Base-by-base conservation (phyloP, 257 asterid genomes). In the Dorcoceras hygrometricum region DNA sequence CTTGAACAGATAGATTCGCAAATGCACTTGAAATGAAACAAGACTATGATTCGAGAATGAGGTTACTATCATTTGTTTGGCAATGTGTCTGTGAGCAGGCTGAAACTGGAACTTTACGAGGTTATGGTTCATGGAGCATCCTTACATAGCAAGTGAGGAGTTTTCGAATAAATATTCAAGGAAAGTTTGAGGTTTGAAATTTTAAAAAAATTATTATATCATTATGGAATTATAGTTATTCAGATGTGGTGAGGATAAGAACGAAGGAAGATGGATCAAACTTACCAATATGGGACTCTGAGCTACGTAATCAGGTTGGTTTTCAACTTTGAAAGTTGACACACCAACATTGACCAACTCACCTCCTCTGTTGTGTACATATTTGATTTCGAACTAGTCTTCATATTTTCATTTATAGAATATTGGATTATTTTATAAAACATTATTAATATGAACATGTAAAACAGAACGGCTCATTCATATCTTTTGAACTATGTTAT, bases 251-350 rank as follows among this genome's bases (percentile, higher is more conserved):
- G 50, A 39, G 50, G 50, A 39, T 39, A 39, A 39, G 50, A 39
- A 39, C 50, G 72, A 19, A 65, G 57, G 73, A 53, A 60, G 62
- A 36, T 69, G 79, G 28, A 59, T 14, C 18, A 19, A n/a, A 23
- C 32, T 26, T 19, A 57, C 29, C 8, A n/a, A 82, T 62, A 43
- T 23, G 59, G 68, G 36, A 26, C 31, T 43, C 59, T 9, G 46
- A 34, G 6, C 16, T 25, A 57, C 67, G 81, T 69, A 65, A 75
- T 59, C 66, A 27, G 55, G 62, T 72, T 72, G 66, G 74, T 73
- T 72, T n/a, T n/a, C n/a, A n/a, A n/a, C n/a, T n/a, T n/a, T 73
- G 76, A 74, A 75, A 79, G 62, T 76, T 66, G 69, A 69, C 71
- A 74, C n/a, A 66, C 72, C 67, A 62, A 69, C 76, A 79, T 72